Evolutionary conservation across 306 rosid species (phyloP).

Genomic region (Parietaria judaica): DNA sequence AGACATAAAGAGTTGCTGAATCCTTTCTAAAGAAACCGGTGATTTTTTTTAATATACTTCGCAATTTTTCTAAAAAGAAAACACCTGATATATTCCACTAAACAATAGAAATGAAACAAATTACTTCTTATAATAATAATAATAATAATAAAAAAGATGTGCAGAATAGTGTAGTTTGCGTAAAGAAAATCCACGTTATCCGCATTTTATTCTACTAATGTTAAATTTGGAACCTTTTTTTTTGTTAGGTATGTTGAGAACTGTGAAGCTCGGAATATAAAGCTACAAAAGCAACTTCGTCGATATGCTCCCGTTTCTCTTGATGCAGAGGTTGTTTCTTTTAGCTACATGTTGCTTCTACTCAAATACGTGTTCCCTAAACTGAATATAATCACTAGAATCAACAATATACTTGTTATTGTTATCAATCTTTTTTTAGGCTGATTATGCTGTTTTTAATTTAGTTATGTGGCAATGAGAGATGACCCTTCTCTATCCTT

Average conservation of each 20-base stretch:
- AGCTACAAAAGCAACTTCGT: slow-evolving; percentile 63
- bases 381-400: no score
- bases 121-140: neutral
- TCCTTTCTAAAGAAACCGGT: no score
- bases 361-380: neutral
- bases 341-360: neutral
- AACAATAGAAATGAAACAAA: no score
- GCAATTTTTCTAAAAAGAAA: no score
- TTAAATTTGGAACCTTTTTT: slow-evolving; percentile 14
- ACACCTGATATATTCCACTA: no score
- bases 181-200: neutral
- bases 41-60: no score
- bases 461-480: neutral
- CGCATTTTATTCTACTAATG: slow-evolving; percentile 20
- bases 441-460: neutral
- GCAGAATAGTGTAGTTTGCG: neutral
- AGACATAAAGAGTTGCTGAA: no score
- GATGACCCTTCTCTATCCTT: slow-evolving; percentile 8
- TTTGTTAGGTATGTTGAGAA: slow-evolving; percentile 65
- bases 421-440: neutral
- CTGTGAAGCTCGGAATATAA: slow-evolving; percentile 40
- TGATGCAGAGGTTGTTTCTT: slow-evolving; percentile 51
- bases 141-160: neutral
- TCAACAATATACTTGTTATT: no score
- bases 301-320: slow-evolving; percentile 76